Percentiles rank a stretch among this genome's conserved stretches.
phyloP scores from a whole-genome alignment of 2,329 filamentous ascomycete species.

The Colletotrichum destructivum region DNA sequence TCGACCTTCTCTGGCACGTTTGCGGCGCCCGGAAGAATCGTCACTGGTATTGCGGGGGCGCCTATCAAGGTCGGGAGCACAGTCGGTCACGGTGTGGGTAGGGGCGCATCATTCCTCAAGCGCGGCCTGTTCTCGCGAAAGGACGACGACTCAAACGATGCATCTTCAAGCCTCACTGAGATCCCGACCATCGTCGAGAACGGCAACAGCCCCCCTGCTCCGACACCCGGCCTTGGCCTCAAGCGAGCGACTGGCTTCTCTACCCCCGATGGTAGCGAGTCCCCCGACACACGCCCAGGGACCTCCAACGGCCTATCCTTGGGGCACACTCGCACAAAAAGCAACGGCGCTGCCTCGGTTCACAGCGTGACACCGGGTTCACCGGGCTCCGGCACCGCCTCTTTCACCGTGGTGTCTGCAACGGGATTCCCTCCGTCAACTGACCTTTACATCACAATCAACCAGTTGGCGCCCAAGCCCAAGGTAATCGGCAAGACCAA shows the following conservation, averaged over 20 bases:
- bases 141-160: conserved; percentile 67
- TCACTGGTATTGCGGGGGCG: conserved; percentile 83
- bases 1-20: conserved; percentile 96
- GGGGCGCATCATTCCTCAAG: conserved; percentile 91
- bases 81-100: conserved; percentile 85
- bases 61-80: conserved; percentile 90
- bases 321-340: conserved; percentile 68
- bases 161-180: conserved; percentile 51
- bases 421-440: conserved; percentile 82
- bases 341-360: conserved; percentile 76
- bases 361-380: conserved; percentile 74
- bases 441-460: conserved; percentile 84
- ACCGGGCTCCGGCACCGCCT: conserved; percentile 80
- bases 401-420: conserved; percentile 85
- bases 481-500: conserved; percentile 95
- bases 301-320: conserved; percentile 51
- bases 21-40: conserved; percentile 87
- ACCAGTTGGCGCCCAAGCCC: conserved; percentile 75
- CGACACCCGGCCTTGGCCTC: conserved; percentile 52
- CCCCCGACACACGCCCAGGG: conserved; percentile 49
- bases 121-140: conserved; percentile 85
- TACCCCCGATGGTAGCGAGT: conserved; percentile 43
- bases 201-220: conserved; percentile 54
- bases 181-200: conserved; percentile 61
- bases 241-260: conserved; percentile 59